These are phyloP conservation scores for Psilocybe cubensis DNA, from an alignment of 768 basidiomycete species.

Conservation along the genomic window DNA sequence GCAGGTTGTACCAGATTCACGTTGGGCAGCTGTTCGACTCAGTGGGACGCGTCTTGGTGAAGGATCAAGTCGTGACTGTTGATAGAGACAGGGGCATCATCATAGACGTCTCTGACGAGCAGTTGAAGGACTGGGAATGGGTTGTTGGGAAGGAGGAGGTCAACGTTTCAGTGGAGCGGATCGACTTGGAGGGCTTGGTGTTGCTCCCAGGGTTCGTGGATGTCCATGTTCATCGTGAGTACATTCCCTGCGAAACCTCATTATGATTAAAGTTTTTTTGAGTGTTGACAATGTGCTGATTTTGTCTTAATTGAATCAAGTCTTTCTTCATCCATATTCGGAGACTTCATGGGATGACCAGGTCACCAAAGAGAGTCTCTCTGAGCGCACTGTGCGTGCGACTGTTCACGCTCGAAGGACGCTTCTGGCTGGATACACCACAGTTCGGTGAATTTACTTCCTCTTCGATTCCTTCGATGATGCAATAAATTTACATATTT, in stretches of 20 bases:
- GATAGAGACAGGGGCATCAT: constrained; percentile 51
- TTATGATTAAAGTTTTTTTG: background rate
- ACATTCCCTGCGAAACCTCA: too few species aligned
- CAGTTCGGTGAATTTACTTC: constrained; percentile 47
- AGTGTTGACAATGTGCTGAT: background rate
- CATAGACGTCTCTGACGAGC: constrained; percentile 35
- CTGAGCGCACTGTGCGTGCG: constrained; percentile 64
- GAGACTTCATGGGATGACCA: constrained; percentile 69
- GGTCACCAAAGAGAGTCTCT: constrained; percentile 56
- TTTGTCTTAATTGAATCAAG: constrained; percentile 32
- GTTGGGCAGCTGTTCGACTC: constrained; percentile 60
- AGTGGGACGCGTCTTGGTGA: constrained; percentile 39
- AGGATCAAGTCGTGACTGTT: constrained; percentile 51
- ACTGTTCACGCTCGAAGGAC: constrained; percentile 61
- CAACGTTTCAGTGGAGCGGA: constrained; percentile 14
- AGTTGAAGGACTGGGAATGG: constrained; percentile 1
- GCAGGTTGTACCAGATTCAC: constrained; percentile 24
- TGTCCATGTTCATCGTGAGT: constrained; percentile 26
- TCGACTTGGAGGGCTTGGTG: constrained; percentile 14
- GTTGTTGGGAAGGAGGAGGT: background rate
- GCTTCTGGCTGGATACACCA: constrained; percentile 64
- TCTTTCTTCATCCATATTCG: constrained; percentile 63
- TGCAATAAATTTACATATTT: background rate
- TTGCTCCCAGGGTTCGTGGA: constrained; percentile 20
- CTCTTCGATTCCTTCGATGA: background rate